Conservation (phyloP, 345 rosid genomes). For the Moricandia arvensis region DNA sequence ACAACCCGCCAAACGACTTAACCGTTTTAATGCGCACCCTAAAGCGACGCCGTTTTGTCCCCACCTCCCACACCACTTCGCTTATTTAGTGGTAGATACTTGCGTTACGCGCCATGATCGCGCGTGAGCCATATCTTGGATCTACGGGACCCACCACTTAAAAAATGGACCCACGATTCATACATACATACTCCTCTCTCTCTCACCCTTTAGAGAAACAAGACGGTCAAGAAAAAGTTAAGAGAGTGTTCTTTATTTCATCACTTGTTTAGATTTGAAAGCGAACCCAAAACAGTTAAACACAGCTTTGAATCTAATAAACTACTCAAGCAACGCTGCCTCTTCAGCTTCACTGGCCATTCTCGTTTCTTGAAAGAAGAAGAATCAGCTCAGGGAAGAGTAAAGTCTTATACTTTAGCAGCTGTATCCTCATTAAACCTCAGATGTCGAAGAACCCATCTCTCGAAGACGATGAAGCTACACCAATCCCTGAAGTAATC, state of each 20-base stretch:
- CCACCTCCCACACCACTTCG: slow-evolving; percentile 14
- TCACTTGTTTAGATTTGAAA: slow-evolving; percentile 4
- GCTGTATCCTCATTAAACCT: slow-evolving; percentile 1
- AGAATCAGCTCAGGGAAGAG: slow-evolving; percentile 24
- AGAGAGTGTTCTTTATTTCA: neutral
- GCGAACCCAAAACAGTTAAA: neutral
- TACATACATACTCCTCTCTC: neutral
- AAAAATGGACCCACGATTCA: slow-evolving; percentile 30
- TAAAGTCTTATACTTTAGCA: slow-evolving; percentile 30
- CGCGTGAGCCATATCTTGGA: slow-evolving; percentile 13
- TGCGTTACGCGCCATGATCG: slow-evolving; percentile 16
- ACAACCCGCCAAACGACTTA: slow-evolving; percentile 7
- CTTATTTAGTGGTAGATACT: neutral
- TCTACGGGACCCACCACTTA: slow-evolving; percentile 28
- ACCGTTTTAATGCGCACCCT: neutral
- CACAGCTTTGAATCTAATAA: neutral
- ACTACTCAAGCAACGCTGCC: neutral
- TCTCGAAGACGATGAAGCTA: slow-evolving; percentile 41
- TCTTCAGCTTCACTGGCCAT: slow-evolving; percentile 17
- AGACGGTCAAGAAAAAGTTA: slow-evolving; percentile 31
- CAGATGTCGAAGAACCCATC: slow-evolving; percentile 50
- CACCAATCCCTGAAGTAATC: slow-evolving; percentile 40
- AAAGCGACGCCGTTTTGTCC: slow-evolving; percentile 12
- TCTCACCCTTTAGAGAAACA: slow-evolving; percentile 6
- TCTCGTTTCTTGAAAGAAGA: neutral